Evolutionary conservation across 2,329 filamentous ascomycete species (phyloP).

Genomic region (Colletotrichum melonis): DNA sequence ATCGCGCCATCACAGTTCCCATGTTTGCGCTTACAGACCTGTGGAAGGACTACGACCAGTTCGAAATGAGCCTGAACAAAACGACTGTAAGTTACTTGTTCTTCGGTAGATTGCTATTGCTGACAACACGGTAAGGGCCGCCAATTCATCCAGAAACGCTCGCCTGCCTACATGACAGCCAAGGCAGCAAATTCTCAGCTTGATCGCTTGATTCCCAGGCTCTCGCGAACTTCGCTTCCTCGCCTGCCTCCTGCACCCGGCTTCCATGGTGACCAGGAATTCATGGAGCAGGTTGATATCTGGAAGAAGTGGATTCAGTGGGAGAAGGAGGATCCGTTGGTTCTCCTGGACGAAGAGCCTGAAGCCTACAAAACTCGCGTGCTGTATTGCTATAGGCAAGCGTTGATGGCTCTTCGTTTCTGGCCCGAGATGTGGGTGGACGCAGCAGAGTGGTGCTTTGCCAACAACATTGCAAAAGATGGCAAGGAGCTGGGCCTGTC

Average conservation of each 20-base stretch:
- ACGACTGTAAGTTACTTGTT: constrained; percentile 72
- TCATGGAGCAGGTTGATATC: constrained; percentile 82
- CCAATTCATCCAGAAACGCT: constrained; percentile 94
- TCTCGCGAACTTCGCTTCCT: constrained; percentile 83
- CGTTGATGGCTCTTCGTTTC: constrained; percentile 91
- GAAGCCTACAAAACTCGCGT: constrained; percentile 81
- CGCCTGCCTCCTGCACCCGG: constrained; percentile 84
- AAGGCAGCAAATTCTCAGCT: constrained; percentile 89
- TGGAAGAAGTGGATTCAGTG: constrained; percentile 96
- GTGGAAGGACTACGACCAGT: constrained; percentile 98
- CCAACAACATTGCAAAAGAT: constrained; percentile 75
- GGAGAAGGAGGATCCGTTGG: constrained; percentile 93
- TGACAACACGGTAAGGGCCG: constrained; percentile 75
- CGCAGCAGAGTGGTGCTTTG: constrained; percentile 91
- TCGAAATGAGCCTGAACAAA: constrained; percentile 95
- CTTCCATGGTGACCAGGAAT: constrained; percentile 89
- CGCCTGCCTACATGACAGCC: constrained; percentile 95
- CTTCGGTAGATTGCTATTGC: not conserved
- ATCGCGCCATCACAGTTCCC: constrained; percentile 88
- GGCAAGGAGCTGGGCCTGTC: constrained; percentile 73
- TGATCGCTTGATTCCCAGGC: constrained; percentile 84
- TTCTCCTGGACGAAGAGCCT: constrained; percentile 84
- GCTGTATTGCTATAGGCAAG: constrained; percentile 92
- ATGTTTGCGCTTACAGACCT: constrained; percentile 84
- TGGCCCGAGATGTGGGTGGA: constrained; percentile 98